Conservation (phyloP, 2,329 filamentous ascomycete species). For the Lecanicillium sp. region DNA sequence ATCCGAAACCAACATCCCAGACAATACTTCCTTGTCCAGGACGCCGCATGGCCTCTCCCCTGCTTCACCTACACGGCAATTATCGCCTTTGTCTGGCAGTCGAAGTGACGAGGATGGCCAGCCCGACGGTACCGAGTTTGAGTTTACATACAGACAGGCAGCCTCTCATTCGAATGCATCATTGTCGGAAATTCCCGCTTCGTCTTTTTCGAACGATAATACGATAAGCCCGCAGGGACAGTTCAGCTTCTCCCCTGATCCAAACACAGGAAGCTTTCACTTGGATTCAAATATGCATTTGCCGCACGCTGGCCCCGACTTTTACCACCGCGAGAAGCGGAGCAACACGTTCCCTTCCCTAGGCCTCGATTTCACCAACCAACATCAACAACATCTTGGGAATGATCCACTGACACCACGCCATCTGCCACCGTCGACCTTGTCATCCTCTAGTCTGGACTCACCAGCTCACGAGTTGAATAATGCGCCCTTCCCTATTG, state of each 20-base stretch:
- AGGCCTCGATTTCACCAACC: conserved; percentile 50
- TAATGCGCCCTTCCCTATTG: conserved; percentile 32
- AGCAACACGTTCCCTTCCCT: conserved; percentile 80
- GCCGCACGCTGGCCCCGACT: conserved; percentile 36
- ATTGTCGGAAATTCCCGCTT: conserved; percentile 26
- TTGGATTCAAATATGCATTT: conserved; percentile 29
- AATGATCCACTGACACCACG: conserved; percentile 42
- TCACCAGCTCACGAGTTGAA: conserved; percentile 40
- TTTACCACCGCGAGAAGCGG: conserved; percentile 59
- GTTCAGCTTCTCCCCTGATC: conserved; percentile 68
- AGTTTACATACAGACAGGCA: conserved; percentile 23
- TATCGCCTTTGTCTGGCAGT: conserved; percentile 60
- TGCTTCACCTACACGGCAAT: conserved; percentile 57
- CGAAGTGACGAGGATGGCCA: conserved; percentile 60
- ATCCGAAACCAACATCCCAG: conserved; percentile 63
- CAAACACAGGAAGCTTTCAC: conserved; percentile 56
- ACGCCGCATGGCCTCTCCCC: conserved; percentile 54
- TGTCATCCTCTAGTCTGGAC: conserved; percentile 43
- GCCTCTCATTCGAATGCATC: conserved; percentile 26
- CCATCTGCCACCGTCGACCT: conserved; percentile 33
- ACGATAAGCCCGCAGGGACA: conserved; percentile 67
- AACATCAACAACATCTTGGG: conserved; percentile 20
- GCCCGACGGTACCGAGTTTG: conserved; percentile 23
- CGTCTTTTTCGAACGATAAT: conserved; percentile 58
- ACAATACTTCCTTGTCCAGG: conserved; percentile 50